A percentile compares a stretch with the other conserved stretches of the same genome.
Evolutionary conservation across 345 rosid genomes (phyloP).

Genomic region (Eucalyptus curtisii): DNA sequence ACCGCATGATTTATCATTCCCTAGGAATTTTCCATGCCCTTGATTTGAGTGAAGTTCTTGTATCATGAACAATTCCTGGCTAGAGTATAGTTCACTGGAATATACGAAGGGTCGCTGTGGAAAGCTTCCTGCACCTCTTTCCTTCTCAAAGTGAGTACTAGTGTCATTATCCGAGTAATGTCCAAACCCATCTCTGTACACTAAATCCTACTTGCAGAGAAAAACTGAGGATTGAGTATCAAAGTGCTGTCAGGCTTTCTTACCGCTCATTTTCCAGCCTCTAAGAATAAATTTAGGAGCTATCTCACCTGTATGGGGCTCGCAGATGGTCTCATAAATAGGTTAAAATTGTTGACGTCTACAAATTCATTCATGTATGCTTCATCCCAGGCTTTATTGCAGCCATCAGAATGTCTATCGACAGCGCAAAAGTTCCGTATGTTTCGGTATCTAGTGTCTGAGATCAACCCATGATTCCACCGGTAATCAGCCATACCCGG

Average conservation of each 20-base stretch:
- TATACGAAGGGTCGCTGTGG: neutral
- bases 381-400: neutral
- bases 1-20: neutral
- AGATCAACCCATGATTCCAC: too few relatives aligned
- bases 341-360: neutral
- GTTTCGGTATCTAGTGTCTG: too few relatives aligned
- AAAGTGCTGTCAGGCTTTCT: neutral
- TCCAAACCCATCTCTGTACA: neutral
- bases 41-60: neutral
- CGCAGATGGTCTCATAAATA: neutral
- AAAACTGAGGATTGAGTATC: neutral
- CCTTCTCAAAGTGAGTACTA: neutral
- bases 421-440: fast-evolving
- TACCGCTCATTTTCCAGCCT: neutral
- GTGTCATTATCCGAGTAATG: neutral
- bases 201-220: neutral
- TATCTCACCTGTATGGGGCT: neutral
- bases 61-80: neutral
- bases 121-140: neutral
- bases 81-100: neutral
- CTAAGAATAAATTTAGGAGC: neutral
- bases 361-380: neutral
- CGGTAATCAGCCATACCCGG: too few relatives aligned
- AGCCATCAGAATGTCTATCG: neutral
- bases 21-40: neutral